Conservation (phyloP, 805 yeast species). For the Lipomyces orientalis region DNA sequence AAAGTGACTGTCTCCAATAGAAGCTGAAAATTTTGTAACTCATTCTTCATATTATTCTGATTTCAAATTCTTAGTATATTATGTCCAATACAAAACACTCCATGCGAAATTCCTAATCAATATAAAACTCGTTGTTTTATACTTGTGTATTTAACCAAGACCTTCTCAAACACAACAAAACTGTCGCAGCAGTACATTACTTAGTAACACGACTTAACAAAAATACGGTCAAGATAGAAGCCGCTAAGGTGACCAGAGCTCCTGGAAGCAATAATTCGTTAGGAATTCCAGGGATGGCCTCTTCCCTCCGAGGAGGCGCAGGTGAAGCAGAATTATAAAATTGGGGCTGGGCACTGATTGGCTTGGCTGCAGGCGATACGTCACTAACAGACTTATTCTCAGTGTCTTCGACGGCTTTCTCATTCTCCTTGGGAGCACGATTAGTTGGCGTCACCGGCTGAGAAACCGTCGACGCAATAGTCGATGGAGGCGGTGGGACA, state of each 20-base stretch:
- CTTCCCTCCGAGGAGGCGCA: conserved; percentile 29
- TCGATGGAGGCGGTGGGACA: conserved; percentile 28
- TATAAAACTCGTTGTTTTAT: background rate
- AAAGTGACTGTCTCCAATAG: no score
- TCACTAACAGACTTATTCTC: background rate
- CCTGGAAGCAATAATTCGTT: conserved; percentile 70
- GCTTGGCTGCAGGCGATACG: background rate
- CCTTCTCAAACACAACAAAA: background rate
- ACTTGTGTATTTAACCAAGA: background rate
- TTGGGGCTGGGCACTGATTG: conserved; percentile 5
- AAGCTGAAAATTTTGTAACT: no score
- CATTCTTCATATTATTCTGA: background rate
- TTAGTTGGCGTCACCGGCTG: conserved; percentile 19
- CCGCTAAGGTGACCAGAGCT: conserved; percentile 63
- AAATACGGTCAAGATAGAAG: conserved; percentile 62
- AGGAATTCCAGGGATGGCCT: conserved; percentile 59
- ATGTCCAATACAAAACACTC: background rate
- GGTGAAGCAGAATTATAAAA: conserved; percentile 20
- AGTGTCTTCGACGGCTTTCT: background rate
- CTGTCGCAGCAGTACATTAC: conserved; percentile 2
- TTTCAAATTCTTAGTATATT: background rate
- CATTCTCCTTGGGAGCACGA: conserved; percentile 5
- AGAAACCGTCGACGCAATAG: conserved; percentile 39
- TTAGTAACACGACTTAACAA: conserved; percentile 50
- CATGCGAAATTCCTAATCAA: background rate